Evolutionary conservation across 148 eudicot genomes (phyloP).

Genomic region (Arctostaphylos glauca): DNA sequence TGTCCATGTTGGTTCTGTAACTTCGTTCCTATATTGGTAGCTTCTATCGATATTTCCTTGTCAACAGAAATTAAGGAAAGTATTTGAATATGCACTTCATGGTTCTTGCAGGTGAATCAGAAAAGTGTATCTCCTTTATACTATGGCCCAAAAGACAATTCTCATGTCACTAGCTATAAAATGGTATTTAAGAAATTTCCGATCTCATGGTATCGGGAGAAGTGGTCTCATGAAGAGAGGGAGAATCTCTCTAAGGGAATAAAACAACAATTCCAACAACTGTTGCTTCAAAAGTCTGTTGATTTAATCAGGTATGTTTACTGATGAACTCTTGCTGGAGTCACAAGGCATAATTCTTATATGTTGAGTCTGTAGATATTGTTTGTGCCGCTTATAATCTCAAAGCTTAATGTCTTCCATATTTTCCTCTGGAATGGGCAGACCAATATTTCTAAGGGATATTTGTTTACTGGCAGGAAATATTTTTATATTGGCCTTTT

Average conservation of each 20-base stretch:
- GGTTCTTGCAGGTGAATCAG: conserved; percentile 40
- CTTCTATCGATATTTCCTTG: background rate
- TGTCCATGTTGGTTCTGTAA: background rate
- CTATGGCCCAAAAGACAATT: conserved; percentile 75
- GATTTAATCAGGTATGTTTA: conserved; percentile 43
- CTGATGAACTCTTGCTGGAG: background rate
- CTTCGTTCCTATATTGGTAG: background rate
- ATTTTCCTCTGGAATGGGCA: background rate
- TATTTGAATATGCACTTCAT: conserved; percentile 11
- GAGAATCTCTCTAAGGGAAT: conserved; percentile 67
- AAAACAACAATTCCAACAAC: conserved; percentile 66
- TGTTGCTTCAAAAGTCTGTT: conserved; percentile 46
- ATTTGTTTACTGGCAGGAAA: conserved; percentile 5
- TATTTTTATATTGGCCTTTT: background rate
- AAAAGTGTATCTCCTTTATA: conserved; percentile 40
- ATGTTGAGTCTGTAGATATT: background rate
- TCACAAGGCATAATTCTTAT: background rate
- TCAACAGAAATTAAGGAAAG: background rate
- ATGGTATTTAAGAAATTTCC: conserved; percentile 52
- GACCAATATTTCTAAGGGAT: background rate
- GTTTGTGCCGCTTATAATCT: background rate
- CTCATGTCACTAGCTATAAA: conserved; percentile 60
- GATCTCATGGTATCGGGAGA: conserved; percentile 42
- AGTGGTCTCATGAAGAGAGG: conserved; percentile 66
- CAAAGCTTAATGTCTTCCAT: background rate